Conservation (phyloP, 148 eudicot species). For the Camellia granthamiana region DNA sequence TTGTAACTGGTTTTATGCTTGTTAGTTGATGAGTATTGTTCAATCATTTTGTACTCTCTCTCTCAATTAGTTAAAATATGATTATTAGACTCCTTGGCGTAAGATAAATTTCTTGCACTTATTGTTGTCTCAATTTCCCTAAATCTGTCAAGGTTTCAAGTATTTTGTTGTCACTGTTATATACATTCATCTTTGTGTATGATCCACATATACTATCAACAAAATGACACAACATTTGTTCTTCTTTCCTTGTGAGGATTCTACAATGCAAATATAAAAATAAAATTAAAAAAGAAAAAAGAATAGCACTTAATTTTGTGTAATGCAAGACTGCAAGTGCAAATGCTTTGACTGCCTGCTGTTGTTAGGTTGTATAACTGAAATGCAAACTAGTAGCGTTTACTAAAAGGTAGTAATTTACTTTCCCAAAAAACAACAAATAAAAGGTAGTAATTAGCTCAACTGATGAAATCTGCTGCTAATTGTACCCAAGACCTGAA, state of each 20-base stretch:
- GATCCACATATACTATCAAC: neutral
- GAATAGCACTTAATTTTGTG: neutral
- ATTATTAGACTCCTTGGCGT: too few relatives aligned
- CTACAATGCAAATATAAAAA: neutral
- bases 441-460: too few relatives aligned
- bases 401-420: neutral
- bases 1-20: neutral
- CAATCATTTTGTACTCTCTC: neutral
- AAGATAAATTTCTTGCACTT: too few relatives aligned
- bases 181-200: neutral
- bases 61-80: too few relatives aligned
- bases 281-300: too few relatives aligned
- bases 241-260: neutral
- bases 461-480: too few relatives aligned
- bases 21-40: neutral
- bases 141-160: too few relatives aligned
- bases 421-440: too few relatives aligned
- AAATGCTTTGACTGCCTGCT: neutral
- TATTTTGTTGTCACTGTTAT: too few relatives aligned
- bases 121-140: too few relatives aligned
- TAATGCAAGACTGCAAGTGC: neutral
- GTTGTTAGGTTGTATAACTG: neutral
- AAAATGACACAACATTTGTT: neutral
- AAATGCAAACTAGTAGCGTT: neutral
- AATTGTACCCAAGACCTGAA: too few relatives aligned